phyloP scores from a whole-genome alignment of 192 early-diverging fungal species.

The Coemansia sp. region DNA sequence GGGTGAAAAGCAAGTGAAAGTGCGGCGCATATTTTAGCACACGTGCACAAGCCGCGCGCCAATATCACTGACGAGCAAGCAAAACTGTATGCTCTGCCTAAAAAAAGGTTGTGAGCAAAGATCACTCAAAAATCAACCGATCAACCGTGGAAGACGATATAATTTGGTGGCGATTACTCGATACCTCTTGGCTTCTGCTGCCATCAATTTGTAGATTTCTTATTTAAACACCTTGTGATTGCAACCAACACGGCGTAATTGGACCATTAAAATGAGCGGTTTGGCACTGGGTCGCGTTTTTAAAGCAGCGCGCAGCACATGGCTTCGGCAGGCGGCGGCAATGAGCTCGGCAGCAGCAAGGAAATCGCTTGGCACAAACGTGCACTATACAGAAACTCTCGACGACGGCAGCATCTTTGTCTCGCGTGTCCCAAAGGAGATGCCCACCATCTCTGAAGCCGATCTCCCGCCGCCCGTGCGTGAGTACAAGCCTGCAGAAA shows the following conservation, averaged over 20 bases:
- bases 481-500: constrained; percentile 10
- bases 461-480: constrained; percentile 49
- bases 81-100: no score
- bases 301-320: constrained; percentile 8
- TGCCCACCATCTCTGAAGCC: constrained; percentile 34
- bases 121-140: no score
- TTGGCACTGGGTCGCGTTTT: constrained; percentile 3
- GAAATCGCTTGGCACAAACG: constrained; percentile 42
- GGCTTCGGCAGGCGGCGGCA: constrained; percentile 15
- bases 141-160: no score
- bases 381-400: constrained; percentile 46
- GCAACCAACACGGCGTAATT: neutral
- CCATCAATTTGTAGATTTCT: constrained; percentile 1
- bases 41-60: no score
- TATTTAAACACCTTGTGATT: neutral
- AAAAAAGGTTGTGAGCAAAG: no score
- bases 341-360: constrained; percentile 46
- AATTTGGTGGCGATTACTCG: no score
- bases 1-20: constrained; percentile 10
- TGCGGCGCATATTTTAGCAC: no score
- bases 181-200: neutral
- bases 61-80: no score
- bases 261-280: neutral
- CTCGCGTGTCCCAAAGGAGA: constrained; percentile 39
- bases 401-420: constrained; percentile 54